phyloP scores from a whole-genome alignment of 805 yeast species.

The Millerozyma acaciae region DNA sequence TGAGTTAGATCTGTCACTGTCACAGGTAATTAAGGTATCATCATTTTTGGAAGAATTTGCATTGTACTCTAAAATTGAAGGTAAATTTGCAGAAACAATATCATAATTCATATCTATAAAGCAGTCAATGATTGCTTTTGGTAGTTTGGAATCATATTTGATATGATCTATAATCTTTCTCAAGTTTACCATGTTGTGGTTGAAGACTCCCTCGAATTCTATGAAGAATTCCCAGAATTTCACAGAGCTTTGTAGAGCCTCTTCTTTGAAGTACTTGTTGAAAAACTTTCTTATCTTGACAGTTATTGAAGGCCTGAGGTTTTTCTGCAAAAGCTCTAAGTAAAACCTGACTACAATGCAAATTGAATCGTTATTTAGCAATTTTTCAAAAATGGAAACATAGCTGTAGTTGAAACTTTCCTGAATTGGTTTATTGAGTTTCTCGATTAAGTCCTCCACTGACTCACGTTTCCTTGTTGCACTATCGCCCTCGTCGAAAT shows the following conservation, averaged over 20 bases:
- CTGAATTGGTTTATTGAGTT: slow-evolving; percentile 3
- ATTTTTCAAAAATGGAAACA: slow-evolving; percentile 19
- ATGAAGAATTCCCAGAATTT: slow-evolving; percentile 58
- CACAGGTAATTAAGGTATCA: slow-evolving; percentile 11
- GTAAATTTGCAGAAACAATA: slow-evolving; percentile 14
- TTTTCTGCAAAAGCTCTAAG: slow-evolving; percentile 26
- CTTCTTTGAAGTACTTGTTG: slow-evolving; percentile 23
- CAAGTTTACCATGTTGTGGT: slow-evolving; percentile 43
- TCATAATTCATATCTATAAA: slow-evolving; percentile 18
- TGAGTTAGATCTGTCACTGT: slow-evolving; percentile 24
- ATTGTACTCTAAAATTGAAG: slow-evolving; percentile 5
- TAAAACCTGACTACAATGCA: slow-evolving; percentile 33
- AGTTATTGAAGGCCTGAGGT: slow-evolving; percentile 16
- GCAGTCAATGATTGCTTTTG: slow-evolving; percentile 44
- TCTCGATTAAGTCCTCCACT: slow-evolving; percentile 3
- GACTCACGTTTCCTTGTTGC: slow-evolving; percentile 2
- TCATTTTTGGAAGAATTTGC: slow-evolving; percentile 7
- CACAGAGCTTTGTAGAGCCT: slow-evolving; percentile 34
- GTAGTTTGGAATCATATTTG: slow-evolving; percentile 43
- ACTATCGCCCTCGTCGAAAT: slow-evolving; percentile 16
- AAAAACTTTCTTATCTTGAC: slow-evolving; percentile 23
- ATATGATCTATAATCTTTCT: slow-evolving; percentile 43
- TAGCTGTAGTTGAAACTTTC: slow-evolving; percentile 10
- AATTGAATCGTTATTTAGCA: slow-evolving; percentile 41
- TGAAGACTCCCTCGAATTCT: slow-evolving; percentile 44